Conservation (phyloP, 2,329 filamentous ascomycete species). For the Pezicula radicicola region DNA sequence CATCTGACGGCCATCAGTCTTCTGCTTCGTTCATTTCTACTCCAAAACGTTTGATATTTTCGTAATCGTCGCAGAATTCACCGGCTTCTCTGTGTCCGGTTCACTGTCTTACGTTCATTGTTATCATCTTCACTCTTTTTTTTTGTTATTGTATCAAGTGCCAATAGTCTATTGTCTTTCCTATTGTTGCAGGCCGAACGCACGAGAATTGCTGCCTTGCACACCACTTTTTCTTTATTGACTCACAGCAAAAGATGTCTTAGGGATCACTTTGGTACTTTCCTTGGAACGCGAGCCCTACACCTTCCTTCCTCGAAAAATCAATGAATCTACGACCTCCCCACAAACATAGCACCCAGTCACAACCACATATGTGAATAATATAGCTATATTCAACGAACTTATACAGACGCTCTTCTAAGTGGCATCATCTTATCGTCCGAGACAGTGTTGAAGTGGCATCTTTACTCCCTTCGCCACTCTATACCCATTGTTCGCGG, state of each 20-base stretch:
- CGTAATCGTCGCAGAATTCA: constrained; percentile 15
- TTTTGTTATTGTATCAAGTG: neutral
- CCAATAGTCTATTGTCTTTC: constrained; percentile 7
- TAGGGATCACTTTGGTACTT: neutral
- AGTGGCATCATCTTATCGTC: no score
- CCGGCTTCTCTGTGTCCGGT: constrained; percentile 3
- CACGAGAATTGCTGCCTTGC: no score
- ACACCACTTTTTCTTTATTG: constrained; percentile 9
- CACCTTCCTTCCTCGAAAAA: neutral
- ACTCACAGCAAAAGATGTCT: constrained; percentile 3
- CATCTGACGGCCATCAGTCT: constrained; percentile 16
- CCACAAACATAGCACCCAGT: neutral
- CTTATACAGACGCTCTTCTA: no score
- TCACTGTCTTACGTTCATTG: constrained; percentile 11
- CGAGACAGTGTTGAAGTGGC: neutral
- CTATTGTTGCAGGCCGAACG: constrained; percentile 7
- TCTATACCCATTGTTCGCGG: neutral
- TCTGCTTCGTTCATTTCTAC: constrained; percentile 20
- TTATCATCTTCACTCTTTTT: neutral
- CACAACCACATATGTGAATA: neutral
- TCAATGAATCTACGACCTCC: neutral
- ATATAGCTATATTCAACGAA: neutral
- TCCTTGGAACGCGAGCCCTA: neutral
- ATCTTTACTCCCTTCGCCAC: neutral
- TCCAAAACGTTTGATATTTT: constrained; percentile 5